phyloP scores from a whole-genome alignment of 495 filamentous ascomycete genomes.

The Tuber microsphaerosporum region DNA sequence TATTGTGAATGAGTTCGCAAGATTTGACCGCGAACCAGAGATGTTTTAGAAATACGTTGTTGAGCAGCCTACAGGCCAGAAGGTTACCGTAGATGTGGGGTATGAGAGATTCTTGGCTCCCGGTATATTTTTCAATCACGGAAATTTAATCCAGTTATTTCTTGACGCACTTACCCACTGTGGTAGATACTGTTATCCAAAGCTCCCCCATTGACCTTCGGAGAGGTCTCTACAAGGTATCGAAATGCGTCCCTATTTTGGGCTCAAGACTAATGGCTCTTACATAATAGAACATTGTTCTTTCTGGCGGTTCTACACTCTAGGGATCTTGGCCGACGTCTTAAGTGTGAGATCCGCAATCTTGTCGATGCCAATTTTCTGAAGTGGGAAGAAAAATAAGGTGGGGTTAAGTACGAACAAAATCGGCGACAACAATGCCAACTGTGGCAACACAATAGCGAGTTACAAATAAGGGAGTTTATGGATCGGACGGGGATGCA shows the following conservation, averaged over 20 bases:
- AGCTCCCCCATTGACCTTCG: constrained; percentile 95
- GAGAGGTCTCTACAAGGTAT: constrained; percentile 79
- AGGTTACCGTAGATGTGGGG: constrained; percentile 80
- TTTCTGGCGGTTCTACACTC: constrained; percentile 90
- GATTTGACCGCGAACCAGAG: constrained; percentile 84
- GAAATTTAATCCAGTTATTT: constrained; percentile 99
- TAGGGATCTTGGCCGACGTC: no score
- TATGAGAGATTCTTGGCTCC: constrained; percentile 97
- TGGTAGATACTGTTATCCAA: constrained; percentile 95
- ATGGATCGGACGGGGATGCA: no score
- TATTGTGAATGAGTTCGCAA: constrained; percentile 93
- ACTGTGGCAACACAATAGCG: no score
- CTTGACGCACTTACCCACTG: constrained; percentile 82
- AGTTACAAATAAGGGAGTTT: no score
- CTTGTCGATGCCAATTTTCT: no score
- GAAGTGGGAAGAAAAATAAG: no score
- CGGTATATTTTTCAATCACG: constrained; percentile 97
- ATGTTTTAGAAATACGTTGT: constrained; percentile 84
- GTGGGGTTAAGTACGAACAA: no score
- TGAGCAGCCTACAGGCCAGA: constrained; percentile 72
- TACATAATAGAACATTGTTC: constrained; percentile 68
- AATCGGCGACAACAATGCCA: no score
- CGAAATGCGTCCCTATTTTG: background rate
- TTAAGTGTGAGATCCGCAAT: no score
- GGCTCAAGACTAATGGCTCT: background rate